These are phyloP conservation scores for Austroboletus niveus DNA, from an alignment of 1,284 basidiomycete genomes.

Conservation along the genomic window DNA sequence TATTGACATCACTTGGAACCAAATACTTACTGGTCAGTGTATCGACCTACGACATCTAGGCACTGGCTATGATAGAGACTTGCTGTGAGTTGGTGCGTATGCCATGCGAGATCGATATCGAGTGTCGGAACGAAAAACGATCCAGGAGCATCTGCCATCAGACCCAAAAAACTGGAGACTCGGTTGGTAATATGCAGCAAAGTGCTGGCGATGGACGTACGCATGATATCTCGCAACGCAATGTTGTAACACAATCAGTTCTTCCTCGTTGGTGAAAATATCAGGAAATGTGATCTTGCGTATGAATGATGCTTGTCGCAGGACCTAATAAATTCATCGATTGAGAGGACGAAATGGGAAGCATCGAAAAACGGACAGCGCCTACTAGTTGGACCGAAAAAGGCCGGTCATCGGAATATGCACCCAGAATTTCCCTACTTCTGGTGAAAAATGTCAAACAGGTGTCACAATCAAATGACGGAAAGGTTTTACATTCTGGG, in stretches of 20 bases:
- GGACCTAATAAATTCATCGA: constrained; percentile 33
- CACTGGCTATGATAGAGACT: constrained; percentile 35
- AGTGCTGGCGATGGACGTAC: constrained; percentile 18
- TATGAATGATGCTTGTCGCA: constrained; percentile 57
- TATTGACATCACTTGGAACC: constrained; percentile 6
- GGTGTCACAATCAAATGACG: neutral
- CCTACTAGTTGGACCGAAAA: constrained; percentile 55
- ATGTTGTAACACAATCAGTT: constrained; percentile 35
- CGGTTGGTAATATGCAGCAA: neutral
- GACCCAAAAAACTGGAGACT: constrained; percentile 36
- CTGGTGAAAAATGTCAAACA: constrained; percentile 18
- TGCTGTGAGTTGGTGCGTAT: constrained; percentile 42
- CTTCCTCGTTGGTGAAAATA: constrained; percentile 37
- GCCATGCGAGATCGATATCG: constrained; percentile 48
- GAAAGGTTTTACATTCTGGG: constrained; percentile 10
- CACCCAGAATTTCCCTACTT: constrained; percentile 36
- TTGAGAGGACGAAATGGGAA: neutral
- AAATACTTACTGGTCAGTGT: constrained; percentile 39
- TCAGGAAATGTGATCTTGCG: constrained; percentile 47
- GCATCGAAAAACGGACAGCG: constrained; percentile 38
- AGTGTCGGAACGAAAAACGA: constrained; percentile 46
- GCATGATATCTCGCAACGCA: constrained; percentile 43
- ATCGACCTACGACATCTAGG: constrained; percentile 29
- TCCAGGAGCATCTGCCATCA: constrained; percentile 34
- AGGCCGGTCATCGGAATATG: constrained; percentile 45